Evolutionary conservation across 208 protist genomes (phyloP), one percentile per base, ranked within the genome.

Genomic region (Acanthamoeba royreba): DNA sequence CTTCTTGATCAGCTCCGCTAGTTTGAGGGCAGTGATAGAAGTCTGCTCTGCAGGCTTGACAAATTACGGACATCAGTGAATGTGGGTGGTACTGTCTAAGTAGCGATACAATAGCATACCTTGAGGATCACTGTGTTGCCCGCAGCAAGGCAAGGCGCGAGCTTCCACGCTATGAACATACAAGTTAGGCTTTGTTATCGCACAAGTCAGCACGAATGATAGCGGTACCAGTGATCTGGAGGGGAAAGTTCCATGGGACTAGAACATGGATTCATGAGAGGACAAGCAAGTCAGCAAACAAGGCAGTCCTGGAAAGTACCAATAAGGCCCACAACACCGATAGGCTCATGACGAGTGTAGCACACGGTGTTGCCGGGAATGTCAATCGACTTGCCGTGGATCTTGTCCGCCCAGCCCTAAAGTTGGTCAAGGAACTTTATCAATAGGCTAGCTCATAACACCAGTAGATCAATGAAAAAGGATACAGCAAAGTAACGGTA

Each of bases 1-100:
- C 95, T 98, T 94, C 52, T 95, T 63, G 74, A 96, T 49, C 49
- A 98, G 95, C 86, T 98, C 96, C 38, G 96, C 97, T 9, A 99
- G 47, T 19, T 96, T 94, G 7, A 99, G 95, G 9, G 98, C 97
- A 40, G 95, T 96, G 33, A 99, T 95, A 45, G 98, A 97, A 4
- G 98, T 98, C 94, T 98, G 96, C 96, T 99, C 98, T 17, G 97
- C 96, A 40, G 97, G 96, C 95, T 99, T 95, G 33, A 98, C 22
- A 61, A 28, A 61, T 28, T n/a, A n/a, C n/a, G n/a, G n/a, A n/a
- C n/a, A n/a, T n/a, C n/a, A n/a, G n/a, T n/a, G n/a, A n/a, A n/a
- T 61, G 52, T 17, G 22, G 22, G 22, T 13, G 22, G 33, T 15
- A 25, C 19, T 8, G 22, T 0, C 40, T 0, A 38, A 74, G 63